A percentile compares a stretch with the other conserved stretches of the same genome.
Evolutionary conservation across 768 basidiomycete species (phyloP).

Genomic region (Leucocoprinus sp.): DNA sequence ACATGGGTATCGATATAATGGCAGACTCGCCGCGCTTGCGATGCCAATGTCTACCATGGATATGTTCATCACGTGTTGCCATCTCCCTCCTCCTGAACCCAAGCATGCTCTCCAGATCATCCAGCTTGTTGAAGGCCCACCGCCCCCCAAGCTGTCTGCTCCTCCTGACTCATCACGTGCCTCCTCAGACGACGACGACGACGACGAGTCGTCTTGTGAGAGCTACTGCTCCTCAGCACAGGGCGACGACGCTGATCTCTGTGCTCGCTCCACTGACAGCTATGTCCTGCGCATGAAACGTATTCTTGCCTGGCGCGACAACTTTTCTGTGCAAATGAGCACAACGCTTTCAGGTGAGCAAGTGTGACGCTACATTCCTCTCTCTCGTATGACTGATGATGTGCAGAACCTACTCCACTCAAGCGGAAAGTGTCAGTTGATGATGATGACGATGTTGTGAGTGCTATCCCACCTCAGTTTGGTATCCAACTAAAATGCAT

Average conservation of each 20-base stretch:
- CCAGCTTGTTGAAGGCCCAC: constrained; percentile 60
- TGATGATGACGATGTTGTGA: constrained; percentile 31
- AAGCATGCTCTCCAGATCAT: constrained; percentile 56
- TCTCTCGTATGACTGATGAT: constrained; percentile 6
- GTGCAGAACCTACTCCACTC: constrained; percentile 25
- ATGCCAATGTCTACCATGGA: too few species aligned
- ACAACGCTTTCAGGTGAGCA: constrained; percentile 32
- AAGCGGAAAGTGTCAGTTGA: constrained; percentile 48
- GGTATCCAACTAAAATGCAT: too few species aligned
- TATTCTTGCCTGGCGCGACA: constrained; percentile 65
- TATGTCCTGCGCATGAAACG: constrained; percentile 52
- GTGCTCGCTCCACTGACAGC: constrained; percentile 30
- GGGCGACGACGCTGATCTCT: constrained; percentile 1
- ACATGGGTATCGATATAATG: constrained; percentile 9
- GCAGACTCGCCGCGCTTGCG: too few species aligned
- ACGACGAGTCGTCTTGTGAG: constrained; percentile 43
- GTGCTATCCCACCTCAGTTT: constrained; percentile 6
- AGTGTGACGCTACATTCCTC: constrained; percentile 13
- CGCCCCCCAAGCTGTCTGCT: too few species aligned
- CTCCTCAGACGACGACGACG: constrained; percentile 30
- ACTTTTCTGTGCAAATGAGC: constrained; percentile 37
- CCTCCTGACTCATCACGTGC: constrained; percentile 32
- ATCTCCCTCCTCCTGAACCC: constrained; percentile 11
- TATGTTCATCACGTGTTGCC: too few species aligned
- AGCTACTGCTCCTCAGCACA: constrained; percentile 68